These are phyloP conservation scores for Microdochium paspali DNA, from an alignment of 2,329 filamentous ascomycete genomes.

Conservation along the genomic window DNA sequence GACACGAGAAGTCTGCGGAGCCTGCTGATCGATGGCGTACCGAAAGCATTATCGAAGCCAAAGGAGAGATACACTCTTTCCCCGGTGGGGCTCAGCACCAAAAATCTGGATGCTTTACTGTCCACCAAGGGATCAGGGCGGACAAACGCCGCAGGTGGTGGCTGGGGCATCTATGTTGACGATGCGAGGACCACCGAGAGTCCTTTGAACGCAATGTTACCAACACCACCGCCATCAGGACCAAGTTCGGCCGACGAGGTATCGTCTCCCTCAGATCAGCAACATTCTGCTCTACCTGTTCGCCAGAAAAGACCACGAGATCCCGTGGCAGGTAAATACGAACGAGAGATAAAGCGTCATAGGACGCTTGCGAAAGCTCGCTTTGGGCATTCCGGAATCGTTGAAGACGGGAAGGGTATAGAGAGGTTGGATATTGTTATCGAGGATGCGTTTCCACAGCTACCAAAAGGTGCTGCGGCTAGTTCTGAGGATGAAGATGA, in stretches of 20 bases:
- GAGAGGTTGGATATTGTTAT: slow-evolving; percentile 52
- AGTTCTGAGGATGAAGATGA: slow-evolving; percentile 6
- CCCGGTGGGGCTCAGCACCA: slow-evolving; percentile 58
- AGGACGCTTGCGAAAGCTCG: slow-evolving; percentile 55
- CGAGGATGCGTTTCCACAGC: slow-evolving; percentile 43
- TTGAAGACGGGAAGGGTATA: slow-evolving; percentile 49
- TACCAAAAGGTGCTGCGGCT: slow-evolving; percentile 3
- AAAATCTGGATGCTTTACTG: slow-evolving; percentile 61
- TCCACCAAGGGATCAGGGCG: slow-evolving; percentile 60
- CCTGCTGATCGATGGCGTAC: slow-evolving; percentile 68
- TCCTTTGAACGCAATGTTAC: slow-evolving; percentile 43
- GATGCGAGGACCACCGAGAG: slow-evolving; percentile 32
- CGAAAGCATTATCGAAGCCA: slow-evolving; percentile 70
- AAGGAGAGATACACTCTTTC: slow-evolving; percentile 62
- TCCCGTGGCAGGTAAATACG: slow-evolving; percentile 17
- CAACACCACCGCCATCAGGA: slow-evolving; percentile 29
- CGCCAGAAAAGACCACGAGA: slow-evolving; percentile 17
- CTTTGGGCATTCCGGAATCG: slow-evolving; percentile 54
- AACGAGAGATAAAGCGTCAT: slow-evolving; percentile 43
- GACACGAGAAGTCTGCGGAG: slow-evolving; percentile 58
- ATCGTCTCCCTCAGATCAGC: background rate
- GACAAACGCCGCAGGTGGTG: slow-evolving; percentile 63
- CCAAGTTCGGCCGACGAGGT: slow-evolving; percentile 22
- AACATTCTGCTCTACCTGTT: background rate
- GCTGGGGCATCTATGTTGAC: slow-evolving; percentile 71